Evolutionary conservation across 23 red algal species (phyloP).

Genomic region (Gracilaria vermiculophylla): DNA sequence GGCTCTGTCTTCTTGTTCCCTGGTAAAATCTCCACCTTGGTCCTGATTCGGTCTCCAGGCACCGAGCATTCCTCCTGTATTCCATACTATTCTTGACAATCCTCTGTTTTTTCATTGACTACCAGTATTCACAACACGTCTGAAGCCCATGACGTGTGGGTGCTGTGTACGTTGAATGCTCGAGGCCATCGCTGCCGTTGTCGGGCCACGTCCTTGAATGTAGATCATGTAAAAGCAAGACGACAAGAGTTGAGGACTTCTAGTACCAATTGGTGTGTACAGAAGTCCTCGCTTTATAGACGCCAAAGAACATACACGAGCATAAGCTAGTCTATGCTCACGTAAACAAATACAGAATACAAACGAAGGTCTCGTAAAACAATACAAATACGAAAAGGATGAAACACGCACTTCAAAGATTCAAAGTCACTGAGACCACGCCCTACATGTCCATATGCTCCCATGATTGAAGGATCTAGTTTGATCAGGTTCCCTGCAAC

Average conservation of each 20-base stretch:
- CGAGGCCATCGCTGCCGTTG: slow-evolving; percentile 39
- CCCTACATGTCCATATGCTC: slow-evolving; percentile 66
- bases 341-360: too few relatives aligned
- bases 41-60: not conserved
- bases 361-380: too few relatives aligned
- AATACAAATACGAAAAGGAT: too few relatives aligned
- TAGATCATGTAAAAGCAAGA: too few relatives aligned
- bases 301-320: too few relatives aligned
- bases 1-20: not conserved
- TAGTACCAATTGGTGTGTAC: too few relatives aligned
- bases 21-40: not conserved
- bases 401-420: too few relatives aligned
- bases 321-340: too few relatives aligned
- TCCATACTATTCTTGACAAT: slow-evolving; percentile 22
- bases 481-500: slow-evolving; percentile 79
- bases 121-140: slow-evolving; percentile 4
- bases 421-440: too few relatives aligned
- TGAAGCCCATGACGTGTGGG: slow-evolving; percentile 25
- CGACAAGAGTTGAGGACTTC: too few relatives aligned
- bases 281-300: too few relatives aligned
- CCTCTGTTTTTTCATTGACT: slow-evolving; percentile 20
- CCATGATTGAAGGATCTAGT: slow-evolving; percentile 67
- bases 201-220: too few relatives aligned
- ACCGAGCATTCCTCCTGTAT: not conserved
- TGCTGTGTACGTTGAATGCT: slow-evolving; percentile 49